A percentile compares a stretch with the other conserved stretches of the same genome.
Conservation (phyloP, 1,284 basidiomycete species). For the Irpex lacteus region DNA sequence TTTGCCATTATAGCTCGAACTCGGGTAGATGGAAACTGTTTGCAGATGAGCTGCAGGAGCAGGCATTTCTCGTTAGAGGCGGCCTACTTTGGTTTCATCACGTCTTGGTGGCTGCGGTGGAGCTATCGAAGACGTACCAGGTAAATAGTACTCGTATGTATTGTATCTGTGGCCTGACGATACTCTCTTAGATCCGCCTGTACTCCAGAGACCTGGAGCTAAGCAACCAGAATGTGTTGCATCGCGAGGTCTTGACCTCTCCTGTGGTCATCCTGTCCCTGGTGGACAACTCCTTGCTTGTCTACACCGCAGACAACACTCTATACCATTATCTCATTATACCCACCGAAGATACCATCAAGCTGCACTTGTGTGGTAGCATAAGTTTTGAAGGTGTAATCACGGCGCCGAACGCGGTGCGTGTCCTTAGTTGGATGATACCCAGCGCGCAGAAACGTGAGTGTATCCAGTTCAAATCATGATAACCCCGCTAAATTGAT, state of each 20-base stretch:
- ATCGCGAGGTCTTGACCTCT: conserved; percentile 77
- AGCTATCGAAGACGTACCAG: conserved; percentile 77
- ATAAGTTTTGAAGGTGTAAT: conserved; percentile 95
- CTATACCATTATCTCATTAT: conserved; percentile 92
- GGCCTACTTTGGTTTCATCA: conserved; percentile 98
- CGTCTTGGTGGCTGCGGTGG: conserved; percentile 89
- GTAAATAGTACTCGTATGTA: conserved; percentile 36
- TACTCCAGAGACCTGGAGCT: conserved; percentile 96
- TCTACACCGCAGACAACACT: conserved; percentile 96
- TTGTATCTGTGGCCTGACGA: background rate
- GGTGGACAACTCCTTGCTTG: conserved; percentile 95
- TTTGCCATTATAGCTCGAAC: conserved; percentile 91
- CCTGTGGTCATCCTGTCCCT: conserved; percentile 85
- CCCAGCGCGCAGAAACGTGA: conserved; percentile 89
- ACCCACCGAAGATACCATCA: conserved; percentile 81
- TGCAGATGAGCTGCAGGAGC: conserved; percentile 81
- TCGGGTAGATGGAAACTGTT: conserved; percentile 98
- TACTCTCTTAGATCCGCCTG: conserved; percentile 70
- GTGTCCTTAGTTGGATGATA: conserved; percentile 97
- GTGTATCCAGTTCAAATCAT: conserved; percentile 24
- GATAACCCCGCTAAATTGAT: conserved; percentile 14
- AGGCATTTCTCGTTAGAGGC: conserved; percentile 85
- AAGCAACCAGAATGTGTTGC: conserved; percentile 81
- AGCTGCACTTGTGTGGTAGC: conserved; percentile 88
- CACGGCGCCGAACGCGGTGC: conserved; percentile 78